Evolutionary conservation across 1,139 yeast genomes (phyloP), one percentile per base, ranked within the genome.

Genomic region (Debaryomyces robertsiae): DNA sequence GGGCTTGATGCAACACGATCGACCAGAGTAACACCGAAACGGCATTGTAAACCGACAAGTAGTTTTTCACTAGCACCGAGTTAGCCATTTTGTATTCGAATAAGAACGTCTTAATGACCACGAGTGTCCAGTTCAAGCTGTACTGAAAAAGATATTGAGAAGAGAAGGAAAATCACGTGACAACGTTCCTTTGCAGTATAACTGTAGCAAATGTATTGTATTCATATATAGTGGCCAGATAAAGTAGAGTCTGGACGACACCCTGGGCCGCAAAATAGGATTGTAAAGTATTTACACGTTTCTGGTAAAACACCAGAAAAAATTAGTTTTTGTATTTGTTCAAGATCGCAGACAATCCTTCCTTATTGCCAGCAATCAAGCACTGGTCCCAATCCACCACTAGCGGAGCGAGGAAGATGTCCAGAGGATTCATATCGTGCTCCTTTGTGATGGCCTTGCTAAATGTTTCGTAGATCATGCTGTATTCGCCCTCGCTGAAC

Each of bases 21-120:
- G 70, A 65, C 97, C 96, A 90, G 10, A 85, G 67, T 7, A 76
- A 59, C 0, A 83, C 83, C 6, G 93, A 81, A 9, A 77, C 47
- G n/a, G 77, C 69, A 63, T 90, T 89, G 68, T 88, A 89, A 3
- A 44, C 24, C 5, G 52, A 41, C 32, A 65, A 53, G 43, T 59
- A 61, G 25, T 32, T 31, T 18, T 36, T 30, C 14, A 30, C 22
- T 29, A 14, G 5, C 22, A 19, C 6, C 5, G 30, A 13, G 3
- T 23, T 15, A 19, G 14, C 10, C 38, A 35, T 35, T 3, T 5
- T 34, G 27, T 34, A 19, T 19, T 19, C 7, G 22, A 19, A 19
- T n/a, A n/a, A n/a, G n/a, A n/a, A n/a, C n/a, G n/a, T n/a, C n/a
- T n/a, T n/a, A n/a, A n/a, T n/a, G n/a, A n/a, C n/a, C n/a, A n/a